These are phyloP conservation scores for Talaromyces pinophilus DNA, from an alignment of 2,329 filamentous ascomycete genomes.

Conservation along the genomic window DNA sequence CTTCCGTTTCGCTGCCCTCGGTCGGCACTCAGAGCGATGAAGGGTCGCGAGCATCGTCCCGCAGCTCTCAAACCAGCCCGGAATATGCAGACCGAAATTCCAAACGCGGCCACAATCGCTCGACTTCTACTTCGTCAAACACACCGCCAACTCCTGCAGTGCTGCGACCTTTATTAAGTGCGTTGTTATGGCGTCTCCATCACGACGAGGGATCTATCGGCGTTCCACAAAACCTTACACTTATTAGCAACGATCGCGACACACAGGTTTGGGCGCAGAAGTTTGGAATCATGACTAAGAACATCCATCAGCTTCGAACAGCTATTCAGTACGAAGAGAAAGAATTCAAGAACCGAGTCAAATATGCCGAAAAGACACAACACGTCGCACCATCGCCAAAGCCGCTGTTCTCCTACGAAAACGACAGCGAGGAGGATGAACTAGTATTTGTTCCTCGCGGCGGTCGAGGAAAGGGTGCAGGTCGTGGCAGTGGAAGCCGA, in stretches of 20 bases:
- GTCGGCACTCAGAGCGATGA: slow-evolving; percentile 46
- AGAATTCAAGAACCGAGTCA: slow-evolving; percentile 49
- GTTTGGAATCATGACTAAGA: slow-evolving; percentile 51
- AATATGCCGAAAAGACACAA: slow-evolving; percentile 48
- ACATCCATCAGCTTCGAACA: slow-evolving; percentile 50
- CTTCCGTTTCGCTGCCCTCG: slow-evolving; percentile 41
- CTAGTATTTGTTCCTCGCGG: slow-evolving; percentile 50
- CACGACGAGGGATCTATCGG: slow-evolving; percentile 36
- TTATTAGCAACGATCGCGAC: slow-evolving; percentile 48
- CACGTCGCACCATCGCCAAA: slow-evolving; percentile 40
- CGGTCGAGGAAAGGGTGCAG: slow-evolving; percentile 37
- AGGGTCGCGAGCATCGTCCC: slow-evolving; percentile 46
- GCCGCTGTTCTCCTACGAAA: slow-evolving; percentile 49
- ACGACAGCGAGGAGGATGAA: slow-evolving; percentile 52
- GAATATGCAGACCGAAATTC: slow-evolving; percentile 38
- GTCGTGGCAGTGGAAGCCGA: slow-evolving; percentile 32
- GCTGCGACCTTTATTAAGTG: slow-evolving; percentile 47
- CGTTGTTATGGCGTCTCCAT: slow-evolving; percentile 50
- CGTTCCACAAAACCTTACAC: slow-evolving; percentile 41
- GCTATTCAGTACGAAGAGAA: slow-evolving; percentile 51
- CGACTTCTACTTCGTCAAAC: slow-evolving; percentile 34
- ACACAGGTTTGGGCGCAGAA: slow-evolving; percentile 51
- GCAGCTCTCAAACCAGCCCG: slow-evolving; percentile 49
- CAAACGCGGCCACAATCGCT: slow-evolving; percentile 34
- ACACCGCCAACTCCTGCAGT: slow-evolving; percentile 43